Conservation (phyloP, 179 eudicot species). For the Spinacia oleracea region DNA sequence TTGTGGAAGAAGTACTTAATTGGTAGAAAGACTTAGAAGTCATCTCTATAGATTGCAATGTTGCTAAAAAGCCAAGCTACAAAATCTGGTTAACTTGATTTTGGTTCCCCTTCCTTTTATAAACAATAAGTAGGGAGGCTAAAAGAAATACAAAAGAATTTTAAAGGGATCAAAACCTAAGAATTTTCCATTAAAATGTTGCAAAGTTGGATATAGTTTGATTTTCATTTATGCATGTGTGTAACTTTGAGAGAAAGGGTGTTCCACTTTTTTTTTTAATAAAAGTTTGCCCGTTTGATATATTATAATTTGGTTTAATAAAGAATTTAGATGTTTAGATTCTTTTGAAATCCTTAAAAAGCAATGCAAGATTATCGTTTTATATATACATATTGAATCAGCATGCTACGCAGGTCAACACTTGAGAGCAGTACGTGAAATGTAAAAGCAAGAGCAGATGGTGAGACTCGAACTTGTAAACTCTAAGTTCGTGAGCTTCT, state of each 20-base stretch:
- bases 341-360: neutral
- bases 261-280: neutral
- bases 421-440: too few relatives aligned
- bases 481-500: too few relatives aligned
- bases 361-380: too few relatives aligned
- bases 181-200: conserved; percentile 15
- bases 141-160: neutral
- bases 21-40: conserved; percentile 39
- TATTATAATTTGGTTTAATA: too few relatives aligned
- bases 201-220: too few relatives aligned
- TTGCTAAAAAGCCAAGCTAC: conserved; percentile 59
- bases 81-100: conserved; percentile 55
- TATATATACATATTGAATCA: too few relatives aligned
- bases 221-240: neutral
- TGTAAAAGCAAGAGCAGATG: too few relatives aligned
- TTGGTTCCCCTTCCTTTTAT: conserved; percentile 33
- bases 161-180: neutral
- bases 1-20: conserved; percentile 43
- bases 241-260: neutral
- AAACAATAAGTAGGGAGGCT: conserved; percentile 6
- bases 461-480: too few relatives aligned
- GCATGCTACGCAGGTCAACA: too few relatives aligned
- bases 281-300: neutral
- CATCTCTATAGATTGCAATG: conserved; percentile 48
- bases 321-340: too few relatives aligned